Evolutionary conservation across 2,329 filamentous ascomycete genomes (phyloP).

Genomic region (Monilinia vaccinii-corymbosi): DNA sequence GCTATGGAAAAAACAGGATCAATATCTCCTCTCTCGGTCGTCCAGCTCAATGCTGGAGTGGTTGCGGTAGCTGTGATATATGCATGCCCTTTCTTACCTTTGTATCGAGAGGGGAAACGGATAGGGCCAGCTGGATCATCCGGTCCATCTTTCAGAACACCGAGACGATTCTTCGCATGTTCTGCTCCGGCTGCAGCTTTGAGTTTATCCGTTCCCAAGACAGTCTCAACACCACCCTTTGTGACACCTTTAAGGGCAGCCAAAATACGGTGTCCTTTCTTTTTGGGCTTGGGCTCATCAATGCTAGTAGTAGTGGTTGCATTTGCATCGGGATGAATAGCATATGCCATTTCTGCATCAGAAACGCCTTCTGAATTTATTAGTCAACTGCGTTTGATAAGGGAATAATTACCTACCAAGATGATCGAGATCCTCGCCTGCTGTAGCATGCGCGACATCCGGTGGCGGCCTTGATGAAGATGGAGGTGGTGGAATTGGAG

Average conservation of each 20-base stretch:
- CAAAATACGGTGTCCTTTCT: conserved; percentile 32
- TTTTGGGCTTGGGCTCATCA: conserved; percentile 18
- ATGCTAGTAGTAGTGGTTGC: conserved; percentile 17
- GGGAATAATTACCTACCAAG: conserved; percentile 34
- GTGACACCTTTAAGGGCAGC: conserved; percentile 51
- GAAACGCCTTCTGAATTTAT: conserved; percentile 21
- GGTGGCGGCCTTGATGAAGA: conserved; percentile 30
- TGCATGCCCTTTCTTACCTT: conserved; percentile 62
- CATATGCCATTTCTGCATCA: conserved; percentile 23
- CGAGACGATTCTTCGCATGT: conserved; percentile 61
- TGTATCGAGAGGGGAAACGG: conserved; percentile 64
- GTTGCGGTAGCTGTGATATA: conserved; percentile 61
- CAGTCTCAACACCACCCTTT: conserved; percentile 63
- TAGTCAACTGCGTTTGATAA: conserved; percentile 5
- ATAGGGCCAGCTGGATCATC: conserved; percentile 54
- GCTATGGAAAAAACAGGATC: conserved; percentile 62
- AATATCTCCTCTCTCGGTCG: conserved; percentile 37
- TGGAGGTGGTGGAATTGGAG: conserved; percentile 64
- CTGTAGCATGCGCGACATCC: conserved; percentile 35
- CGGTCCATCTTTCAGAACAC: conserved; percentile 47
- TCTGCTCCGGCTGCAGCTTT: conserved; percentile 48
- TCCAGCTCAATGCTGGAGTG: conserved; percentile 51
- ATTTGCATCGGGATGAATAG: conserved; percentile 35
- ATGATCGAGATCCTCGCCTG: conserved; percentile 42
- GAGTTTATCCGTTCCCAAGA: conserved; percentile 60